phyloP scores from a whole-genome alignment of 768 basidiomycete species.

The Lactifluus subvellereus region DNA sequence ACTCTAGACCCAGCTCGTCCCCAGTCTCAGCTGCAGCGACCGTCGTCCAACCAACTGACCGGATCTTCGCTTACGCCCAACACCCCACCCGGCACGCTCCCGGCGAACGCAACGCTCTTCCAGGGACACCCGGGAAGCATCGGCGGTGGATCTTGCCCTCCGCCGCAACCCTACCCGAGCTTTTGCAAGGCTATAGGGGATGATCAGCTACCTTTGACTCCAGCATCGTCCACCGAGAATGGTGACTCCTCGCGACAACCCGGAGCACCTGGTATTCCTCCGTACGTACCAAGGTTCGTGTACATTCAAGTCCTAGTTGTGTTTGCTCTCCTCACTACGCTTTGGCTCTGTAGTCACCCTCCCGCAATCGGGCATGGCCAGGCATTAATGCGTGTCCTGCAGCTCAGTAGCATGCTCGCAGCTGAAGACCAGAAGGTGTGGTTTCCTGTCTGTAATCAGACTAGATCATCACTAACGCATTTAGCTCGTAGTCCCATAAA shows the following conservation, averaged over 20 bases:
- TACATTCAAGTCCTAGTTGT: background rate
- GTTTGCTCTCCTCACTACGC: background rate
- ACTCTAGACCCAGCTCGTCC: constrained; percentile 28
- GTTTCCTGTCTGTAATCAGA: constrained; percentile 15
- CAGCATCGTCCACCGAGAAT: constrained; percentile 10
- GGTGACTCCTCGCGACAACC: constrained; percentile 11
- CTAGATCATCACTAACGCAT: background rate
- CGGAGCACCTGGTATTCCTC: background rate
- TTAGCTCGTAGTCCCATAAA: constrained; percentile 38
- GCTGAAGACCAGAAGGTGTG: constrained; percentile 45
- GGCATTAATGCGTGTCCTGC: constrained; percentile 56
- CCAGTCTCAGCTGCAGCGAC: constrained; percentile 22
- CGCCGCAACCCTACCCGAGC: constrained; percentile 9
- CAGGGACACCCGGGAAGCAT: constrained; percentile 24
- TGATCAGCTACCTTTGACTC: constrained; percentile 6
- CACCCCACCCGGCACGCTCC: constrained; percentile 34
- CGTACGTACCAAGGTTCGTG: constrained; percentile 10
- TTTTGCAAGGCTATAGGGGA: background rate
- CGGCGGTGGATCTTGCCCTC: constrained; percentile 1
- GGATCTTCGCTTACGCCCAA: constrained; percentile 47
- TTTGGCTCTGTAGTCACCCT: background rate
- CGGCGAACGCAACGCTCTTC: constrained; percentile 23
- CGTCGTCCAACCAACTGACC: constrained; percentile 40
- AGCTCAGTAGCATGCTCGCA: constrained; percentile 63
- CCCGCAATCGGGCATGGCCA: constrained; percentile 49